Evolutionary conservation across 202 grass and related monocot species (phyloP).

Genomic region (Zizania palustris): DNA sequence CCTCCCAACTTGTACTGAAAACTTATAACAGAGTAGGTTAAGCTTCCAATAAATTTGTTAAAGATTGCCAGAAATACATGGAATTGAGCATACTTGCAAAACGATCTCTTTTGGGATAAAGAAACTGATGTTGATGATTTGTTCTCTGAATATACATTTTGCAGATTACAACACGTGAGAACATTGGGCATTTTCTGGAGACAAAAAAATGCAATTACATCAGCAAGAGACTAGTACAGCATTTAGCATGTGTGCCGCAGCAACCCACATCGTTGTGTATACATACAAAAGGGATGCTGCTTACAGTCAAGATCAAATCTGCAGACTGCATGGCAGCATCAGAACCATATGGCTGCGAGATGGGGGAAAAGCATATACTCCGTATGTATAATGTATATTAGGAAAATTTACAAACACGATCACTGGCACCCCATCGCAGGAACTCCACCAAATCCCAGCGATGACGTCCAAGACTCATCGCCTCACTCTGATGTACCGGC

Average conservation of each 20-base stretch:
- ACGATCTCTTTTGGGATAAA: neutral
- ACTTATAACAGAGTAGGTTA: neutral
- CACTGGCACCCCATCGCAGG: slow-evolving; percentile 32
- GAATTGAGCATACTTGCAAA: neutral
- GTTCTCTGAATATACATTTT: neutral
- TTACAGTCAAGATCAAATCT: slow-evolving; percentile 24
- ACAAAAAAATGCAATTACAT: slow-evolving; percentile 41
- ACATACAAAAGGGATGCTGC: slow-evolving; percentile 46
- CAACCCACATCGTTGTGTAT: slow-evolving; percentile 33
- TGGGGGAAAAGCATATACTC: neutral
- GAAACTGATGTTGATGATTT: neutral
- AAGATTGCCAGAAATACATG: no score
- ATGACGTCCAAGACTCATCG: slow-evolving; percentile 32
- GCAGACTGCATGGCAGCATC: neutral
- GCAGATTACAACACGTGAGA: neutral
- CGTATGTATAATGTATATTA: slow-evolving; percentile 21
- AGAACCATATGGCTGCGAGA: neutral
- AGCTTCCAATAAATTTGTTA: neutral
- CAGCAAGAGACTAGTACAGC: slow-evolving; percentile 17
- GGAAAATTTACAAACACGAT: slow-evolving; percentile 43
- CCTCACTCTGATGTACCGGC: slow-evolving; percentile 59
- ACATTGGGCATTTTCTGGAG: neutral
- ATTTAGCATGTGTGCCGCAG: neutral
- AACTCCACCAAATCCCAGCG: slow-evolving; percentile 34
- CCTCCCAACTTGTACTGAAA: neutral